Evolutionary conservation across 2,329 filamentous ascomycete genomes (phyloP), one percentile per base, ranked within the genome.

Genomic region (Fusarium caatingaense): DNA sequence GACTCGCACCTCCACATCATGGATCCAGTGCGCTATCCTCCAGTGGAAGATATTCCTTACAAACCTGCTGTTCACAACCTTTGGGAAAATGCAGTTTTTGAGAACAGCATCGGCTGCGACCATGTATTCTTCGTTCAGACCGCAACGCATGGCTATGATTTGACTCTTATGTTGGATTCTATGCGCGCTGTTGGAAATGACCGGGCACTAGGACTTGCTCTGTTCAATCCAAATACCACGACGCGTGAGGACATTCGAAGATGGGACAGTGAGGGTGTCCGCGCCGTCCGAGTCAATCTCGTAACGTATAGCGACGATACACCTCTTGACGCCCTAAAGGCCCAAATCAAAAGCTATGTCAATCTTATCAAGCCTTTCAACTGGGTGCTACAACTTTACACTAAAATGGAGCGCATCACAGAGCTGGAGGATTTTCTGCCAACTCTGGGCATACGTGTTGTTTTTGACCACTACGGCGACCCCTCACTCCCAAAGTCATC

Each of bases 1-100:
- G 42, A 56, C 30, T 56, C 53, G 9, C 53, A 56, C 18, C 53
- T 56, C 37, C 53, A 56, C 27, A 56, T 56, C 10, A 56, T 56
- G 53, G 42, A 56, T 10, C 53, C 53, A 6, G 30, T 28, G 15
- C 53, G 53, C 12, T 49, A 49, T 20, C 30, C 42, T 18, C 18
- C 53, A 0, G 30, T 49, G 8, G 53, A 49, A 20, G n/a, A 13
- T 9, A 28, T 49, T 2, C 53, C 53, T 0, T 56, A 49, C 15
- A 40, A 34, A 15, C 53, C 44, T 2, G 8, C 23, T n/a, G 53
- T 49, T 13, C 30, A 56, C 5, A 49, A 37, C 4, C 28, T 49
- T 2, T 56, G 44, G 44, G 44, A 56, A 2, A 56, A 56, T 40
- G 53, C 23, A 7, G 18, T 56, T 9, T 56, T 56, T 1, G 44